Percentiles rank a stretch among this genome's conserved stretches.
These are phyloP conservation scores for Daldinia concentrica DNA, from an alignment of 495 filamentous ascomycete species.

Conservation along the genomic window DNA sequence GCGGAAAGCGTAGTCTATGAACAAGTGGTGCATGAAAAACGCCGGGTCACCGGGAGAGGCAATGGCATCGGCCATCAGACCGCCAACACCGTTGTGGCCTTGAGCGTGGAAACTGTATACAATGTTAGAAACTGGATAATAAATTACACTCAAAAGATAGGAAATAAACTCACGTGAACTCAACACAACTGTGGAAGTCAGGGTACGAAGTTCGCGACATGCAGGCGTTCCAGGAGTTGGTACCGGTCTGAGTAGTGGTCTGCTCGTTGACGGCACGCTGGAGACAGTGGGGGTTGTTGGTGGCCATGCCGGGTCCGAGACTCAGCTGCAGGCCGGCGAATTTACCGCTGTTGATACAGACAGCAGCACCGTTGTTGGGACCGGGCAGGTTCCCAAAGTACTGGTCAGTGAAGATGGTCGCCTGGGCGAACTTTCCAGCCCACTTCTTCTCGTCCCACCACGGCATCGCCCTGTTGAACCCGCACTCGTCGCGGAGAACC, in stretches of 20 bases:
- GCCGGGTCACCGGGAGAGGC: slow-evolving; percentile 67
- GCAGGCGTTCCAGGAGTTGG: slow-evolving; percentile 44
- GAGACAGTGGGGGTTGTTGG: slow-evolving; percentile 47
- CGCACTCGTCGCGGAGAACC: slow-evolving; percentile 70
- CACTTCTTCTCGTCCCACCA: slow-evolving; percentile 59
- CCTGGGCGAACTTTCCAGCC: slow-evolving; percentile 45
- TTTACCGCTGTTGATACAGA: slow-evolving; percentile 41
- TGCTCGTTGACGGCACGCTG: slow-evolving; percentile 49
- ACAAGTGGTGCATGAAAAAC: slow-evolving; percentile 72
- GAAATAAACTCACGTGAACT: slow-evolving; percentile 45
- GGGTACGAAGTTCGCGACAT: slow-evolving; percentile 42
- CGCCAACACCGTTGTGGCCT: slow-evolving; percentile 51
- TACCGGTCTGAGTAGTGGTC: slow-evolving; percentile 42
- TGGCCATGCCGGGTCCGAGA: slow-evolving; percentile 48
- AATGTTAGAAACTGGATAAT: background rate
- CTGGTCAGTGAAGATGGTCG: slow-evolving; percentile 48
- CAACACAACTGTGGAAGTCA: slow-evolving; percentile 48
- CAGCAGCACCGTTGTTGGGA: slow-evolving; percentile 47
- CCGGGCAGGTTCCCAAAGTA: slow-evolving; percentile 46
- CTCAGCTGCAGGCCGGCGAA: slow-evolving; percentile 47
- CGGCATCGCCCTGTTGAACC: slow-evolving; percentile 60
- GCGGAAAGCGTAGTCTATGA: slow-evolving; percentile 71
- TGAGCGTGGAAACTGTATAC: slow-evolving; percentile 40
- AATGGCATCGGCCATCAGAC: slow-evolving; percentile 64
- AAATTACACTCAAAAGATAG: background rate